Percentiles rank a stretch among this genome's conserved stretches.
phyloP scores from a whole-genome alignment of 768 basidiomycete genomes.

The Amanita rimosa region DNA sequence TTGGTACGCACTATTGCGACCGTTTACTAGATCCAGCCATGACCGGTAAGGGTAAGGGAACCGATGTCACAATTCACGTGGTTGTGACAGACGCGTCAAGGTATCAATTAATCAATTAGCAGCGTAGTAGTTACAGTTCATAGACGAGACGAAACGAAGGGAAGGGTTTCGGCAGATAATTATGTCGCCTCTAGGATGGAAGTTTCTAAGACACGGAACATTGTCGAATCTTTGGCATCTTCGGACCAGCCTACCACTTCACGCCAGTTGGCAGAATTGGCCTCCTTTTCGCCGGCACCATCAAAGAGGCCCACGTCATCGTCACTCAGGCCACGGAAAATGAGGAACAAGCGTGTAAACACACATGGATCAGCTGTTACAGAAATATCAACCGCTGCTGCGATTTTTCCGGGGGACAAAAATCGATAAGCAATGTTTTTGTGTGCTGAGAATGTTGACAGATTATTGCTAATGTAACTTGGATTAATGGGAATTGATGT shows the following conservation, averaged over 20 bases:
- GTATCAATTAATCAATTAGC: not conserved
- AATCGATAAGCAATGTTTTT: slow-evolving; percentile 90
- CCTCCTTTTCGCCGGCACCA: slow-evolving; percentile 79
- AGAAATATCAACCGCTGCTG: slow-evolving; percentile 79
- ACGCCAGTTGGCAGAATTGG: slow-evolving; percentile 71
- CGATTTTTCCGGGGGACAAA: slow-evolving; percentile 65
- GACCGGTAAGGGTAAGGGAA: no score
- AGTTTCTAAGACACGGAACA: slow-evolving; percentile 74
- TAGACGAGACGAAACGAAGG: not conserved
- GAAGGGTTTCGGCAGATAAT: not conserved
- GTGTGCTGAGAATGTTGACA: slow-evolving; percentile 61
- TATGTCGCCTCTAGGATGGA: slow-evolving; percentile 64
- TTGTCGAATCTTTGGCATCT: slow-evolving; percentile 58
- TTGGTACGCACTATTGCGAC: slow-evolving; percentile 40
- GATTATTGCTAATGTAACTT: slow-evolving; percentile 48
- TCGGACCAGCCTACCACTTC: slow-evolving; percentile 75
- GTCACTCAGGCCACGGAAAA: slow-evolving; percentile 73
- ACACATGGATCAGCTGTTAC: slow-evolving; percentile 73
- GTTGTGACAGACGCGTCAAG: slow-evolving; percentile 3
- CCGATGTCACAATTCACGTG: slow-evolving; percentile 7
- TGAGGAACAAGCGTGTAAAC: slow-evolving; percentile 78
- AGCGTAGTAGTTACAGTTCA: not conserved
- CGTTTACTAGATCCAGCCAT: slow-evolving; percentile 12
- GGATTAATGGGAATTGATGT: not conserved
- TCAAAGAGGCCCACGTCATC: slow-evolving; percentile 70